Percentiles rank a stretch among this genome's conserved stretches.
Conservation (phyloP, 2,329 filamentous ascomycete genomes). For the Sporothrix humicola region DNA sequence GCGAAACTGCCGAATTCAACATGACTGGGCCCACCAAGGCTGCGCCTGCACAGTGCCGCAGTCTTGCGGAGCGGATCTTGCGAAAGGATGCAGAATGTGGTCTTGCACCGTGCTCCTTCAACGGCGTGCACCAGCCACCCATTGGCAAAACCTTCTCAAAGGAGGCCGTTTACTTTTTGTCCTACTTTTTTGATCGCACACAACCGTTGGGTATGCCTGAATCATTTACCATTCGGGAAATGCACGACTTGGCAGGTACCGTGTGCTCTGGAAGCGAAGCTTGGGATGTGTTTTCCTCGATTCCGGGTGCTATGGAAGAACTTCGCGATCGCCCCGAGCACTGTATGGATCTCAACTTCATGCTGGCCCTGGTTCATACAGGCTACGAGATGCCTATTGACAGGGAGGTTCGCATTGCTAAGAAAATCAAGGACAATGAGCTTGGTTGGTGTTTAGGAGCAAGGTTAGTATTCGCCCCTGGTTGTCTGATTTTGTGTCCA, state of each 20-base stretch:
- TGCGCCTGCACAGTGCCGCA: slow-evolving; percentile 85
- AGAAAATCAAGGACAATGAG: slow-evolving; percentile 98
- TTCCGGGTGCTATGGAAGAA: slow-evolving; percentile 80
- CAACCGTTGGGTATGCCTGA: slow-evolving; percentile 97
- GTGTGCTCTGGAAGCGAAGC: slow-evolving; percentile 79
- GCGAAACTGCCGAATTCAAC: slow-evolving; percentile 70
- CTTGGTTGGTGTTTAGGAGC: slow-evolving; percentile 97
- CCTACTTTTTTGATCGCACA: slow-evolving; percentile 97
- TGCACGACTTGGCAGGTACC: slow-evolving; percentile 81
- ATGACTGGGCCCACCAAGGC: slow-evolving; percentile 83
- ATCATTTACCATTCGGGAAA: slow-evolving; percentile 87
- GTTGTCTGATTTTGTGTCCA: background rate
- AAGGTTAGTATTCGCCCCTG: slow-evolving; percentile 65
- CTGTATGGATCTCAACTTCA: slow-evolving; percentile 96
- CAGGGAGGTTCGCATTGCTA: slow-evolving; percentile 94
- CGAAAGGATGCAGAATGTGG: slow-evolving; percentile 83
- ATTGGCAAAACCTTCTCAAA: slow-evolving; percentile 88
- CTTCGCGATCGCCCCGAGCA: slow-evolving; percentile 82
- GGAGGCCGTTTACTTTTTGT: slow-evolving; percentile 95
- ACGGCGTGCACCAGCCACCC: slow-evolving; percentile 92
- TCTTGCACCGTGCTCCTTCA: slow-evolving; percentile 95
- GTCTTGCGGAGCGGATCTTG: slow-evolving; percentile 86
- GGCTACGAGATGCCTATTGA: slow-evolving; percentile 98
- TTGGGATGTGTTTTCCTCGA: slow-evolving; percentile 80
- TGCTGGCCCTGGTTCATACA: slow-evolving; percentile 88